These are phyloP conservation scores for Aspergillus saccharolyticus DNA, from an alignment of 495 filamentous ascomycete species.

Conservation along the genomic window DNA sequence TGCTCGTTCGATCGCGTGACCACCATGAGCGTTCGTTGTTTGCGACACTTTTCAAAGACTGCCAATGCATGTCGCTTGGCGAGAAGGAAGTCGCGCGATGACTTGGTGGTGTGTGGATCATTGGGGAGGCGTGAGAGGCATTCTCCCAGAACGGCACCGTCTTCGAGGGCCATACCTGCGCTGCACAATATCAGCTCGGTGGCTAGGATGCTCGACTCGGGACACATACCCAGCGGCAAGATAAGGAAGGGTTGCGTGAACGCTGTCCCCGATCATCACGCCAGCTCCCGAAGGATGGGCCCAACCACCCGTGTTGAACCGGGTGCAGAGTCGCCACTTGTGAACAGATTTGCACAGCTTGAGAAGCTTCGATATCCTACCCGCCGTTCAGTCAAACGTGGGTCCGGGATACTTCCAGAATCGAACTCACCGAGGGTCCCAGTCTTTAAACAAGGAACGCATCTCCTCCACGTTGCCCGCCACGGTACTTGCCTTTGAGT, in stretches of 20 bases:
- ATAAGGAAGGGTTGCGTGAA: conserved; percentile 61
- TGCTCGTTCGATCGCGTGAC: conserved; percentile 40
- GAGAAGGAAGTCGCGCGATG: conserved; percentile 8
- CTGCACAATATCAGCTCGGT: conserved; percentile 15
- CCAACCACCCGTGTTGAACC: conserved; percentile 48
- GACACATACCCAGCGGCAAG: conserved; percentile 32
- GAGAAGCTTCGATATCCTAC: conserved; percentile 28
- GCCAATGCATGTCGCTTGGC: conserved; percentile 31
- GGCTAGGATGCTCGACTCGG: too few relatives aligned
- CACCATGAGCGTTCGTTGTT: conserved; percentile 35
- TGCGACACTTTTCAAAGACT: conserved; percentile 40
- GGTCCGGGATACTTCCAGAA: background rate
- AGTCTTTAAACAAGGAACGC: conserved; percentile 52
- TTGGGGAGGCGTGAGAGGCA: conserved; percentile 28
- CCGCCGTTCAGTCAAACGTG: background rate
- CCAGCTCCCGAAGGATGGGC: conserved; percentile 44
- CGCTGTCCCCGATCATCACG: conserved; percentile 57
- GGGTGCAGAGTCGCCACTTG: conserved; percentile 61
- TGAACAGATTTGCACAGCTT: conserved; percentile 44
- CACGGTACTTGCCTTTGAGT: conserved; percentile 31
- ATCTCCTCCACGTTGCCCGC: conserved; percentile 61
- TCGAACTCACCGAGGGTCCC: conserved; percentile 45
- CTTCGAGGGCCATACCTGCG: conserved; percentile 42
- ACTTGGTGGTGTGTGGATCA: conserved; percentile 10
- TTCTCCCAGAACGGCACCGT: conserved; percentile 45